These are phyloP conservation scores for Piromyces sp. DNA, from an alignment of 192 early-diverging fungal genomes.

Conservation along the genomic window DNA sequence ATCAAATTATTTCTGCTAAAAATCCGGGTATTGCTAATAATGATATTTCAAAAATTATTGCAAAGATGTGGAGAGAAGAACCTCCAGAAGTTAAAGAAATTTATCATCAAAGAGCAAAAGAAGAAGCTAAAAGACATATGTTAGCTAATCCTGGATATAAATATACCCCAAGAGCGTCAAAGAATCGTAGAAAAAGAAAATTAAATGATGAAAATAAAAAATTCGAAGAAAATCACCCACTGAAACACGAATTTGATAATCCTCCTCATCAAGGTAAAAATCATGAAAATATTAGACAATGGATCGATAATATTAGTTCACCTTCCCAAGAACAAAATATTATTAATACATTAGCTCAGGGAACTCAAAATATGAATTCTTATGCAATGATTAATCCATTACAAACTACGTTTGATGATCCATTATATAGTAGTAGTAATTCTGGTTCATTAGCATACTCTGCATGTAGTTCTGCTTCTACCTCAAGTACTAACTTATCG, in stretches of 20 bases:
- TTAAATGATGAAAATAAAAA: neutral
- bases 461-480: neutral
- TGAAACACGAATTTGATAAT: neutral
- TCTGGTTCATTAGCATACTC: neutral
- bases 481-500: neutral
- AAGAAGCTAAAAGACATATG: slow-evolving; percentile 28
- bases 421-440: neutral
- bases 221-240: neutral
- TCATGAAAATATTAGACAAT: neutral
- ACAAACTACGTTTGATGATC: neutral
- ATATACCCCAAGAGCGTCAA: slow-evolving; percentile 19
- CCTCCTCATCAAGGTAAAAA: neutral
- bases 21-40: slow-evolving; percentile 28
- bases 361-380: neutral
- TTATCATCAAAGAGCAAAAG: slow-evolving; percentile 25
- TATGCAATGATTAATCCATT: neutral
- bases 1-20: slow-evolving; percentile 21
- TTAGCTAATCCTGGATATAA: slow-evolving; percentile 39
- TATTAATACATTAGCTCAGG: neutral
- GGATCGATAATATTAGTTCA: neutral
- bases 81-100: slow-evolving; percentile 22
- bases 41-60: slow-evolving; percentile 35
- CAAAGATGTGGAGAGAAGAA: slow-evolving; percentile 33
- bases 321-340: neutral
- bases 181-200: neutral